Evolutionary conservation across 768 basidiomycete species (phyloP).

Genomic region (Lenzites betulinus): DNA sequence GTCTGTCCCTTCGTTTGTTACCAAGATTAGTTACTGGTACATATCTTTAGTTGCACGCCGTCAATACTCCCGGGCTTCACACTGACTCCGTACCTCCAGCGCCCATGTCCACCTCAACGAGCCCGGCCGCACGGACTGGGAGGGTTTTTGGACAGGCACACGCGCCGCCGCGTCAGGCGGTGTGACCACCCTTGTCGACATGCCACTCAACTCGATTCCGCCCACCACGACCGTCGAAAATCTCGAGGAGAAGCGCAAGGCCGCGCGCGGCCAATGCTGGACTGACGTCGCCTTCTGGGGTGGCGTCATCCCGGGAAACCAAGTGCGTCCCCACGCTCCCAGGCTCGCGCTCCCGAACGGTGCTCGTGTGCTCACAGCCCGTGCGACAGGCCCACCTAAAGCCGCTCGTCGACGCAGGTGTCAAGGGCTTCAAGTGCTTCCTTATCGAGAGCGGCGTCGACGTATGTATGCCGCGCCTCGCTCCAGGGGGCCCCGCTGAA

Average conservation of each 20-base stretch:
- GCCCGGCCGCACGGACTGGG: conserved; percentile 92
- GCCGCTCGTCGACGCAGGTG: conserved; percentile 76
- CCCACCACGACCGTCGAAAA: conserved; percentile 88
- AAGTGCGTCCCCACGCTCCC: conserved; percentile 44
- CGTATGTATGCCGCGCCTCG: conserved; percentile 42
- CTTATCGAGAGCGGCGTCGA: conserved; percentile 95
- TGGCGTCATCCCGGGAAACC: conserved; percentile 90
- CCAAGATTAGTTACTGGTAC: too few relatives aligned
- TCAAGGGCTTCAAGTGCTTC: conserved; percentile 97
- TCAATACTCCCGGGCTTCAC: too few relatives aligned
- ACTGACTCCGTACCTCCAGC: conserved; percentile 40
- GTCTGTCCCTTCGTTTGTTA: too few relatives aligned
- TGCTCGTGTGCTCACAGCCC: background rate
- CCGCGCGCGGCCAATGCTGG: conserved; percentile 72
- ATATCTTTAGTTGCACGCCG: too few relatives aligned
- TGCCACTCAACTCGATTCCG: conserved; percentile 97
- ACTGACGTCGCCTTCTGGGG: conserved; percentile 94
- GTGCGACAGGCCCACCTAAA: conserved; percentile 62
- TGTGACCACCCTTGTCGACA: conserved; percentile 94
- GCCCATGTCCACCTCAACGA: conserved; percentile 94
- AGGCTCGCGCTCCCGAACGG: background rate
- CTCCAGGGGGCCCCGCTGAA: background rate
- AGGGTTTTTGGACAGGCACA: conserved; percentile 92
- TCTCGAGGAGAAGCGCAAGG: conserved; percentile 67
- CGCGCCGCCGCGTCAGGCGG: conserved; percentile 90